These are phyloP conservation scores for Nephelium lappaceum DNA, from an alignment of 345 rosid species.

Conservation along the genomic window DNA sequence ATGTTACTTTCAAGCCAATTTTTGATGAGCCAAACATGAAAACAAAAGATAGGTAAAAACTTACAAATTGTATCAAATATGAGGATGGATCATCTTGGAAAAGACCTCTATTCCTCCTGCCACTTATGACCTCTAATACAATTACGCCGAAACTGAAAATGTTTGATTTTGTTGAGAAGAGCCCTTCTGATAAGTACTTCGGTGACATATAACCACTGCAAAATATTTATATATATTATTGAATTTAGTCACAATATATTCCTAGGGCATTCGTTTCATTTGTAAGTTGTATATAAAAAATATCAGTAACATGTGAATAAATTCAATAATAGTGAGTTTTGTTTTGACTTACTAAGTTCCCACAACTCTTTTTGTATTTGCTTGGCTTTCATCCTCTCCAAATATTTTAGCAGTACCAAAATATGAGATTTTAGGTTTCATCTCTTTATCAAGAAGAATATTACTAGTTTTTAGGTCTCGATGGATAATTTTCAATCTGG, in stretches of 20 bases:
- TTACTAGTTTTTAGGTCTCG: slow-evolving; percentile 45
- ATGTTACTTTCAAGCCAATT: too few species aligned
- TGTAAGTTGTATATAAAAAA: not conserved
- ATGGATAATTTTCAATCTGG: slow-evolving; percentile 44
- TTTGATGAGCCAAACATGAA: too few species aligned
- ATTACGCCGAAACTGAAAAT: not conserved
- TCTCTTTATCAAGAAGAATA: slow-evolving; percentile 30
- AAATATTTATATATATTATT: too few species aligned
- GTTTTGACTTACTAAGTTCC: slow-evolving; percentile 41
- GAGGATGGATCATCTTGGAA: not conserved
- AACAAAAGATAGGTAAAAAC: not conserved
- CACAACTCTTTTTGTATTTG: slow-evolving; percentile 33
- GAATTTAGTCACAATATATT: too few species aligned
- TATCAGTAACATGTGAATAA: not conserved
- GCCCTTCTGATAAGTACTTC: not conserved
- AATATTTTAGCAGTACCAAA: slow-evolving; percentile 46
- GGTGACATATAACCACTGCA: not conserved
- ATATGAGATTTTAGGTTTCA: slow-evolving; percentile 48
- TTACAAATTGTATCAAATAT: not conserved
- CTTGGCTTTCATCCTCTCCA: slow-evolving; percentile 20
- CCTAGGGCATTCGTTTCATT: too few species aligned
- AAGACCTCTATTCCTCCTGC: not conserved
- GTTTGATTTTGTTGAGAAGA: not conserved
- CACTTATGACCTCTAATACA: slow-evolving; percentile 8
- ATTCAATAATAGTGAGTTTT: not conserved